A percentile compares a stretch with the other conserved stretches of the same genome.
phyloP scores from a whole-genome alignment of 140 eudicot genomes.

The Anethum foeniculum region DNA sequence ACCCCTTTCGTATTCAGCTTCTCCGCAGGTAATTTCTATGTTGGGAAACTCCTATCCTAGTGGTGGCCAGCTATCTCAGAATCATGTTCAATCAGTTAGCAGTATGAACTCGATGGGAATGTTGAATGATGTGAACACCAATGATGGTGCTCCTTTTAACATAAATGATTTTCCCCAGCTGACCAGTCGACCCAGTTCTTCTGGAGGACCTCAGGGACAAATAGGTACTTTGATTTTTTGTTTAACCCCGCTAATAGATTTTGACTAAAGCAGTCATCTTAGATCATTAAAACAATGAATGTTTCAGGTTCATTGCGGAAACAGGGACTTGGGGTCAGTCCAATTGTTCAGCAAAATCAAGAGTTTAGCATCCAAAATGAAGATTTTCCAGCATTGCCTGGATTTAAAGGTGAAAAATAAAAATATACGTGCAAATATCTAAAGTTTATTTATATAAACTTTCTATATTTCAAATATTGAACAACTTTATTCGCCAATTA shows the following conservation, averaged over 20 bases:
- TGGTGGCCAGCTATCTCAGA: conserved; percentile 75
- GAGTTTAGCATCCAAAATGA: conserved; percentile 93
- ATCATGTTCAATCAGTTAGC: conserved; percentile 50
- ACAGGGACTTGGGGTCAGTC: conserved; percentile 86
- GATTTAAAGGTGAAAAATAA: conserved; percentile 68
- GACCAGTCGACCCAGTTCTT: conserved; percentile 81
- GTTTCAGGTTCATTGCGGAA: conserved; percentile 77
- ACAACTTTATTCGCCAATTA: too few species aligned
- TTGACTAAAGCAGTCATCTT: not conserved
- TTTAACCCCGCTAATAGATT: not conserved
- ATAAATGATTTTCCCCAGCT: conserved; percentile 89
- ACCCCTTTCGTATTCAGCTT: conserved; percentile 49
- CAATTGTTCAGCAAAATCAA: conserved; percentile 86
- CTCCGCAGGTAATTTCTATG: conserved; percentile 90
- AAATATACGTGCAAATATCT: not conserved
- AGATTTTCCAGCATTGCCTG: conserved; percentile 94
- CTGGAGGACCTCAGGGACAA: conserved; percentile 96
- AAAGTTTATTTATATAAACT: too few species aligned
- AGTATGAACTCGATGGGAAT: conserved; percentile 66
- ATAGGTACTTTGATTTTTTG: conserved; percentile 34
- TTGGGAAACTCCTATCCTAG: conserved; percentile 81
- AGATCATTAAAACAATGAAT: not conserved
- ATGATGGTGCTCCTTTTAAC: conserved; percentile 79
- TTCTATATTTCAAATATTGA: too few species aligned
- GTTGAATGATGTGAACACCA: conserved; percentile 66